Conservation (phyloP, 2,329 filamentous ascomycete species). For the Fulvia fulva region DNA sequence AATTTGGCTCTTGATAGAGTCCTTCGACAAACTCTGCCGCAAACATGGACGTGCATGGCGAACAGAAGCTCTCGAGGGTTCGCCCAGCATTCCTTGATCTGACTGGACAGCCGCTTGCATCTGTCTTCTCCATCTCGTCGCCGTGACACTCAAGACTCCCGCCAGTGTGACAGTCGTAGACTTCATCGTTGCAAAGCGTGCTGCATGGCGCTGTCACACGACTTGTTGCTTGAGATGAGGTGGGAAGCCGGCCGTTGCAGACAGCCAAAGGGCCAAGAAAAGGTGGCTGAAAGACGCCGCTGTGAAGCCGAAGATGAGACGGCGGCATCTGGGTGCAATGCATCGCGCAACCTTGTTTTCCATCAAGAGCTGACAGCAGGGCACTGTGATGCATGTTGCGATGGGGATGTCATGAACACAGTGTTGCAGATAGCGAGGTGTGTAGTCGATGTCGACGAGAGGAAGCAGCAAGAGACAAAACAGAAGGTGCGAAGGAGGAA, state of each 20-base stretch:
- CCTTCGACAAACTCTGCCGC: no score
- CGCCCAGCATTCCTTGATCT: not conserved
- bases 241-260: not conserved
- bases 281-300: not conserved
- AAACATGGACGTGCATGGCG: no score
- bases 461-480: no score
- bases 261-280: not conserved
- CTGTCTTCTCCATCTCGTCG: not conserved
- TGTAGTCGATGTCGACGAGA: no score
- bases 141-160: not conserved
- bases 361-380: no score
- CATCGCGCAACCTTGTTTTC: not conserved
- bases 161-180: no score
- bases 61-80: not conserved
- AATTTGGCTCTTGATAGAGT: no score
- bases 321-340: not conserved
- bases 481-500: not conserved
- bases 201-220: not conserved
- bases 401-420: no score
- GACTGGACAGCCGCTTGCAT: not conserved
- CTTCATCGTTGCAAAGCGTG: slow-evolving; percentile 1
- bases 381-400: no score
- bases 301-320: not conserved
- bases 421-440: no score
- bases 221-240: not conserved